Percentiles rank a stretch among this genome's conserved stretches.
phyloP scores from a whole-genome alignment of 2,329 filamentous ascomycete genomes.

The Ceratocystis lukuohia region DNA sequence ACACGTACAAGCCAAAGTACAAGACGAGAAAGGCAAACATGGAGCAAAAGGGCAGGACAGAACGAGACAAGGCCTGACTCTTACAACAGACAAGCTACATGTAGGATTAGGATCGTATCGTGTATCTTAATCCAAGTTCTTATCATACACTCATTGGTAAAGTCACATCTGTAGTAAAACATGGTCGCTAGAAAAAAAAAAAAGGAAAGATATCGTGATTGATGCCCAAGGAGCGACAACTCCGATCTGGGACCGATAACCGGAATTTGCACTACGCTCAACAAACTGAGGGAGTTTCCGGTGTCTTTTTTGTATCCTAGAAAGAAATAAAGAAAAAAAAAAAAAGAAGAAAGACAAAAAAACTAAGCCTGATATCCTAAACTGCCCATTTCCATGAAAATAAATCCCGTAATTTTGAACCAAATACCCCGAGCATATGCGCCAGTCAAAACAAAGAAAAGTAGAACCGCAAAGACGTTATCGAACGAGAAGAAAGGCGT shows the following conservation, averaged over 20 bases:
- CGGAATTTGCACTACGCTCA: neutral
- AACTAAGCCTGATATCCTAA: neutral
- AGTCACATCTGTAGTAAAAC: neutral
- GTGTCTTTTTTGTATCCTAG: neutral
- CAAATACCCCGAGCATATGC: neutral
- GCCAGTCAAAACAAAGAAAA: neutral
- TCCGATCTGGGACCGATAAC: neutral
- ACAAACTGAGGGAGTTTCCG: neutral
- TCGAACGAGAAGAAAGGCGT: neutral
- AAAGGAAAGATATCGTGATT: neutral
- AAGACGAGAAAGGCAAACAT: neutral
- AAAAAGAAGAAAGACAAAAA: neutral
- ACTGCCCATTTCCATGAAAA: neutral
- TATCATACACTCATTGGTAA: neutral
- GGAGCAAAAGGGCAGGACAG: neutral
- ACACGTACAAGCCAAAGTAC: too few species aligned
- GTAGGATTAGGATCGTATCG: neutral
- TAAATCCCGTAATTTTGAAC: constrained; percentile 5
- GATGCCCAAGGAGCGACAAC: neutral
- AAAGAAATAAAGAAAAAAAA: neutral
- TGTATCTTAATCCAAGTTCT: neutral
- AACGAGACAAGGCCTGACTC: neutral
- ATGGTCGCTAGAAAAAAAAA: neutral
- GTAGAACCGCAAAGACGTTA: neutral
- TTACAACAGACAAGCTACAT: neutral